phyloP scores from a whole-genome alignment of 192 early-diverging fungal species.

The Linnemannia elongata region DNA sequence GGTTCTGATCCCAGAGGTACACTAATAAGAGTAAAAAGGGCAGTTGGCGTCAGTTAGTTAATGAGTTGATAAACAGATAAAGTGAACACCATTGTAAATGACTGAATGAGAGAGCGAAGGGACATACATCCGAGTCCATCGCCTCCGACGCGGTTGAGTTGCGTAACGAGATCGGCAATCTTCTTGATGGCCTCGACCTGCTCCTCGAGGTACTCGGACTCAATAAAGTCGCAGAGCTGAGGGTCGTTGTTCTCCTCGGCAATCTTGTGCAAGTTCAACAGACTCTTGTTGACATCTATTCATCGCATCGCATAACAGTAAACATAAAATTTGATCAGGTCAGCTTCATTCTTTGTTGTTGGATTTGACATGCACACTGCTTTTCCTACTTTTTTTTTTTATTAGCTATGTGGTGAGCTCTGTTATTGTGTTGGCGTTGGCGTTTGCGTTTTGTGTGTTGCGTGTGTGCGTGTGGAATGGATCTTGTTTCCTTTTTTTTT shows the following conservation, averaged over 20 bases:
- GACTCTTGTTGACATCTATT: slow-evolving; percentile 69
- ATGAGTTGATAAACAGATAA: no score
- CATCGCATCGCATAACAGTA: not conserved
- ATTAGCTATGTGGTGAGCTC: no score
- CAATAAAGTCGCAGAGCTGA: slow-evolving; percentile 69
- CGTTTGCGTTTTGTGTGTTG: not conserved
- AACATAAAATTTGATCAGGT: not conserved
- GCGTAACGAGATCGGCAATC: slow-evolving; percentile 67
- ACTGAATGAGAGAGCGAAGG: not conserved
- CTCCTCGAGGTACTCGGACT: slow-evolving; percentile 63
- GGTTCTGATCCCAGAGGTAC: slow-evolving; percentile 32
- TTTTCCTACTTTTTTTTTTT: not conserved
- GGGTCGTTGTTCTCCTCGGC: slow-evolving; percentile 68
- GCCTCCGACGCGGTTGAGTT: slow-evolving; percentile 67
- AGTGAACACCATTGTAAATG: not conserved
- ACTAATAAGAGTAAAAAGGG: not conserved
- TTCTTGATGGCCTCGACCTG: slow-evolving; percentile 70
- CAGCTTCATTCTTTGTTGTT: no score
- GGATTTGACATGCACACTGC: not conserved
- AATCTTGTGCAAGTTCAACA: slow-evolving; percentile 67
- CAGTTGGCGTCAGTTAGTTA: not conserved
- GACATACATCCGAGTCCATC: slow-evolving; percentile 59
- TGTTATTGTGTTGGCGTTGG: not conserved
- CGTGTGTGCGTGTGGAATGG: not conserved
- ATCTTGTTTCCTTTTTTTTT: not conserved